phyloP scores from a whole-genome alignment of 768 basidiomycete species.

The Boletus tylopilopsis region DNA sequence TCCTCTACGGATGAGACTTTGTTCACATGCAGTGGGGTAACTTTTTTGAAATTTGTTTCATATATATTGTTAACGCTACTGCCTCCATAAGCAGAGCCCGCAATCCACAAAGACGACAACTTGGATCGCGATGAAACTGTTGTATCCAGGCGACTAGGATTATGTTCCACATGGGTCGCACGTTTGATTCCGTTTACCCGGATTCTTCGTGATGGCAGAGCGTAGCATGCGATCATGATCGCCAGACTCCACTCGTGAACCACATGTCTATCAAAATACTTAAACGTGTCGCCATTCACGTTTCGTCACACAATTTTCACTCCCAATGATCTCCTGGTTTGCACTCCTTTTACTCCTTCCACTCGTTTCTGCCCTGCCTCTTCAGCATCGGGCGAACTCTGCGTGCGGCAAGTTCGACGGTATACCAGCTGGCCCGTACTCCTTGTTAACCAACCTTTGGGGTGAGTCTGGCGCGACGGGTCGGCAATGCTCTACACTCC shows the following conservation, averaged over 20 bases:
- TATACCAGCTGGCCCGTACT: constrained; percentile 43
- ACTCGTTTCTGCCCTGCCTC: constrained; percentile 14
- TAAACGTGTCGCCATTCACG: constrained; percentile 3
- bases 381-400: background rate
- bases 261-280: constrained; percentile 1
- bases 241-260: background rate
- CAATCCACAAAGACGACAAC: background rate
- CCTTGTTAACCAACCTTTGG: constrained; percentile 50
- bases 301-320: background rate
- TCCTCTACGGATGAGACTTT: too few relatives aligned
- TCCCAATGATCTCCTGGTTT: constrained; percentile 11
- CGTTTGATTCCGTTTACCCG: background rate
- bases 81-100: background rate
- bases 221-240: background rate
- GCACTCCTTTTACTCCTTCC: constrained; percentile 19
- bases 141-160: constrained; percentile 2
- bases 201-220: too few relatives aligned
- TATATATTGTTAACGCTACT: background rate
- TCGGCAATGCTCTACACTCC: constrained; percentile 47
- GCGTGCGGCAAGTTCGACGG: constrained; percentile 51
- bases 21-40: too few relatives aligned
- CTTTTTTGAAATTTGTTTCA: too few relatives aligned
- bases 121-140: background rate
- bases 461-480: constrained; percentile 39
- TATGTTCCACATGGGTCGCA: background rate